Evolutionary conservation across 2,329 filamentous ascomycete species (phyloP).

Genomic region (Hypoxylon sp.): DNA sequence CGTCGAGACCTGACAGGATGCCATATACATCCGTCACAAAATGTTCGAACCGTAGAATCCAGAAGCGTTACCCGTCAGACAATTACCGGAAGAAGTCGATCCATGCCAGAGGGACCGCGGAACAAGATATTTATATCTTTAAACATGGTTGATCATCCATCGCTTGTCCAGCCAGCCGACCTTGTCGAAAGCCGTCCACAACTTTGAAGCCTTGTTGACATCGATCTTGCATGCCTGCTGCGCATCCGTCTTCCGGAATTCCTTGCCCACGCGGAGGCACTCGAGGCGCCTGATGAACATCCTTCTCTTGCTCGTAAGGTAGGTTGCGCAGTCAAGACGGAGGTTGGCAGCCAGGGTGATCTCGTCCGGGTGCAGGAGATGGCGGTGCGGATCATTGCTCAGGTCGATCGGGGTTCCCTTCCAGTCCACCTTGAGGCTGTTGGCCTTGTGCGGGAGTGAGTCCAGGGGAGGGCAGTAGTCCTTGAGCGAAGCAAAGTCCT

Average conservation of each 20-base stretch:
- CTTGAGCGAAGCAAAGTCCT: conserved; percentile 75
- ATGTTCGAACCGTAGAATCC: not conserved
- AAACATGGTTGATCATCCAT: conserved; percentile 52
- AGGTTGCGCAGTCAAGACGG: conserved; percentile 84
- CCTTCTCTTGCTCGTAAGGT: conserved; percentile 89
- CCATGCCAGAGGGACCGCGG: conserved; percentile 38
- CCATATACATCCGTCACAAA: conserved; percentile 22
- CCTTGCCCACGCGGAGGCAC: conserved; percentile 72
- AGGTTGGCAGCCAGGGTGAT: conserved; percentile 77
- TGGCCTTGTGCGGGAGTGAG: conserved; percentile 71
- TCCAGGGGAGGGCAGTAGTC: conserved; percentile 76
- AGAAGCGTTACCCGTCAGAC: not conserved
- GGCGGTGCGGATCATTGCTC: conserved; percentile 71
- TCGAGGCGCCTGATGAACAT: conserved; percentile 83
- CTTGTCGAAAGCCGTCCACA: conserved; percentile 88
- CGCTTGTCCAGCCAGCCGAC: conserved; percentile 78
- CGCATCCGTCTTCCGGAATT: conserved; percentile 93
- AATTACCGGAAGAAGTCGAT: not conserved
- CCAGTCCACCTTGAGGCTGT: conserved; percentile 85
- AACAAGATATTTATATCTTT: conserved; percentile 16
- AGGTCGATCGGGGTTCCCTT: conserved; percentile 83
- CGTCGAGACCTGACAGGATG: conserved; percentile 8
- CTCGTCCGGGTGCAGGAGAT: conserved; percentile 81
- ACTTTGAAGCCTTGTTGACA: conserved; percentile 94
- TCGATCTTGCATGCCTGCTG: conserved; percentile 98